phyloP scores from a whole-genome alignment of 805 yeast species.

The Nematodospora valgi region DNA sequence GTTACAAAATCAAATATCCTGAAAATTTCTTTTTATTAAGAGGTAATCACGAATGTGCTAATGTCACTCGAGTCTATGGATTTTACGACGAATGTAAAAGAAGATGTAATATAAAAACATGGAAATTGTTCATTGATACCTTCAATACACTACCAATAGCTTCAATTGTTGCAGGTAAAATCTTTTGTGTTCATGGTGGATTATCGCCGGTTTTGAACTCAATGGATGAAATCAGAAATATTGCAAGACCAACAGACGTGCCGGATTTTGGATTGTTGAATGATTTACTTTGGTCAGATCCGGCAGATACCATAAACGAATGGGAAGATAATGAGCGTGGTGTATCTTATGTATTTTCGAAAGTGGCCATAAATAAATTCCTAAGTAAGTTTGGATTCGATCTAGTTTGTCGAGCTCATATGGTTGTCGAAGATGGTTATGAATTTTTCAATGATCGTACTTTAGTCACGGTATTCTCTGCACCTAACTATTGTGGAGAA shows the following conservation, averaged over 20 bases:
- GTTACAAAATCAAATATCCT: constrained; percentile 95
- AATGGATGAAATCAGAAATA: constrained; percentile 70
- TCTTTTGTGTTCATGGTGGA: constrained; percentile 89
- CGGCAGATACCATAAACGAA: constrained; percentile 76
- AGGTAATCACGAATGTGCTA: constrained; percentile 98
- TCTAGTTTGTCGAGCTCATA: constrained; percentile 80
- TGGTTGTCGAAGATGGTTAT: constrained; percentile 89
- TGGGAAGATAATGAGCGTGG: constrained; percentile 91
- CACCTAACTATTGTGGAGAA: constrained; percentile 84
- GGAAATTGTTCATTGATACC: constrained; percentile 93
- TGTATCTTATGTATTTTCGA: constrained; percentile 74
- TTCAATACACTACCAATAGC: constrained; percentile 95
- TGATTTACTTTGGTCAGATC: constrained; percentile 82
- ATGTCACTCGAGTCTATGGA: constrained; percentile 94
- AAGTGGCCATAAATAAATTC: constrained; percentile 77
- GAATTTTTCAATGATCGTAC: constrained; percentile 76
- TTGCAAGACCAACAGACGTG: constrained; percentile 81
- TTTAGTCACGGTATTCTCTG: constrained; percentile 75
- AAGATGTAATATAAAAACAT: constrained; percentile 83
- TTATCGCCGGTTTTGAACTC: constrained; percentile 69
- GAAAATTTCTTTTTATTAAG: constrained; percentile 90
- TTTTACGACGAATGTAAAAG: constrained; percentile 98
- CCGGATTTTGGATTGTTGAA: constrained; percentile 79
- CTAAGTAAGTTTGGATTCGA: constrained; percentile 73
- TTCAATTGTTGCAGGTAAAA: constrained; percentile 92